phyloP scores from a whole-genome alignment of 768 basidiomycete genomes.

The Termitomyces sp. region DNA sequence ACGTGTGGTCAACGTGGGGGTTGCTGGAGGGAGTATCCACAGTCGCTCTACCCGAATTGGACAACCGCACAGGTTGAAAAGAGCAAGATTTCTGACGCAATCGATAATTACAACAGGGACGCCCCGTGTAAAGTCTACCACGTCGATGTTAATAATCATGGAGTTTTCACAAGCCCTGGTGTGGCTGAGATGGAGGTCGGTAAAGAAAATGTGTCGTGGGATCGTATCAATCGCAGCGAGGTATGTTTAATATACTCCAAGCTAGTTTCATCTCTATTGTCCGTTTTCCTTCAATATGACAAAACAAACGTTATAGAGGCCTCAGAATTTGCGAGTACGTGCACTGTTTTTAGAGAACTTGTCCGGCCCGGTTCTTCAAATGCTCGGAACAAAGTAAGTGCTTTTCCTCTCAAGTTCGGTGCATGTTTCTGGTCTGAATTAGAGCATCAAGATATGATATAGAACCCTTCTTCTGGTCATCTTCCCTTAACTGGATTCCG shows the following conservation, averaged over 20 bases:
- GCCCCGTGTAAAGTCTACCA: slow-evolving; percentile 28
- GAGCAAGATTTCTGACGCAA: slow-evolving; percentile 34
- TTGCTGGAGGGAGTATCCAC: slow-evolving; percentile 39
- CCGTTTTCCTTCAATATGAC: not conserved
- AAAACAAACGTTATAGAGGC: slow-evolving; percentile 21
- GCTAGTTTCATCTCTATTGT: not conserved
- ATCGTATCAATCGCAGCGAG: slow-evolving; percentile 21
- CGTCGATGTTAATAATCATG: slow-evolving; percentile 35
- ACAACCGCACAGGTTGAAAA: slow-evolving; percentile 37
- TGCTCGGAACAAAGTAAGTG: slow-evolving; percentile 52
- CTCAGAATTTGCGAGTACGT: slow-evolving; percentile 35
- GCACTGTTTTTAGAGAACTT: slow-evolving; percentile 50
- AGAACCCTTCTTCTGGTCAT: slow-evolving; percentile 67
- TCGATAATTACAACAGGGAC: slow-evolving; percentile 24
- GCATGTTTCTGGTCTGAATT: not conserved
- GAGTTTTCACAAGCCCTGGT: slow-evolving; percentile 30
- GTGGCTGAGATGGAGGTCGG: slow-evolving; percentile 16
- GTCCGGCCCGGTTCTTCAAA: slow-evolving; percentile 49
- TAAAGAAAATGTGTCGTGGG: slow-evolving; percentile 32
- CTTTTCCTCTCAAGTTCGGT: not conserved
- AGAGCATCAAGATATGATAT: slow-evolving; percentile 40
- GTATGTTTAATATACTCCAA: slow-evolving; percentile 24
- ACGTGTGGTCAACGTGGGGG: slow-evolving; percentile 22
- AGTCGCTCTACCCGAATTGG: slow-evolving; percentile 54
- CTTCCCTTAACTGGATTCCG: slow-evolving; percentile 64